A percentile compares a stretch with the other conserved stretches of the same genome.
Evolutionary conservation across 164 flowering plant genomes (phyloP).

Genomic region (Buxus sempervirens): DNA sequence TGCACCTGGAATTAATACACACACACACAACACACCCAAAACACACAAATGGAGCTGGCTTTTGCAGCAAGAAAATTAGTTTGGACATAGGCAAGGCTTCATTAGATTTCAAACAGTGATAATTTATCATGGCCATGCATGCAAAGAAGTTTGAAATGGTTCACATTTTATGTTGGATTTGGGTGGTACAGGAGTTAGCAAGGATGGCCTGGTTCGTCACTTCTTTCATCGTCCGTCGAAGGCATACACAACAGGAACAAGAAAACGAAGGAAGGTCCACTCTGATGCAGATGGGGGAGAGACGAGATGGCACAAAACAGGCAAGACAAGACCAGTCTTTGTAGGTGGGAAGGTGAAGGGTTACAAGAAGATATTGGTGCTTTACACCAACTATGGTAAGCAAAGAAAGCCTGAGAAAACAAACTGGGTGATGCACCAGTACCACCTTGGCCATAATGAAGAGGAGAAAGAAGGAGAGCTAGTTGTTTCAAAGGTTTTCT

Average conservation of each 20-base stretch:
- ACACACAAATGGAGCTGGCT: too few relatives aligned
- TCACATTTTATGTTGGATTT: too few relatives aligned
- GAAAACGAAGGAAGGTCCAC: constrained; percentile 71
- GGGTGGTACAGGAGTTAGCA: constrained; percentile 54
- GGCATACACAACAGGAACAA: constrained; percentile 80
- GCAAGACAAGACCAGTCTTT: constrained; percentile 66
- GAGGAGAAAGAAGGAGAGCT: constrained; percentile 82
- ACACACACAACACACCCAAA: too few relatives aligned
- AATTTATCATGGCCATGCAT: background rate
- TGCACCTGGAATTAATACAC: background rate
- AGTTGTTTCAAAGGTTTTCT: constrained; percentile 76
- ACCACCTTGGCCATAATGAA: constrained; percentile 69
- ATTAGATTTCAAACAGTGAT: too few relatives aligned
- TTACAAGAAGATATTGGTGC: constrained; percentile 75
- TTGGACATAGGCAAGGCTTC: too few relatives aligned
- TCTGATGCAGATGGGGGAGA: constrained; percentile 60
- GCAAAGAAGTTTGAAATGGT: background rate
- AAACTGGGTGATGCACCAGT: constrained; percentile 91
- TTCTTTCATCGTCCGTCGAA: constrained; percentile 83
- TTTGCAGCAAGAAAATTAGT: too few relatives aligned
- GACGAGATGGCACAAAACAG: constrained; percentile 88
- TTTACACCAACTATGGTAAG: constrained; percentile 77
- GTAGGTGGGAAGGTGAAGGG: constrained; percentile 46
- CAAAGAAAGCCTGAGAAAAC: constrained; percentile 79
- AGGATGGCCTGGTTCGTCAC: constrained; percentile 70